Evolutionary conservation across 306 rosid genomes (phyloP).

Genomic region (Vachellia pachyceras): DNA sequence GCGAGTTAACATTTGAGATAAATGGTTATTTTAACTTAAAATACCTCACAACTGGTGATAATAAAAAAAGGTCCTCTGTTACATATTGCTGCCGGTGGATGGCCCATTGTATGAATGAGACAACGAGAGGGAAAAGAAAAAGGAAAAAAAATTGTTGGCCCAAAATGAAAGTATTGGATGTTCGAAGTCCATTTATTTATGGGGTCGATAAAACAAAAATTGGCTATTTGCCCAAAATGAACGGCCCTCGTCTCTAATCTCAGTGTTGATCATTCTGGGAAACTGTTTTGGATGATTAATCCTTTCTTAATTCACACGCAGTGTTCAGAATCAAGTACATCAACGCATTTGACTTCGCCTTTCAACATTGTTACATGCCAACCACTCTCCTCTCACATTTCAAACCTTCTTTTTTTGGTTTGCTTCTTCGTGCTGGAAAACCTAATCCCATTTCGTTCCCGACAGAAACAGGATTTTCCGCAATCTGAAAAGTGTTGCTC

Average conservation of each 20-base stretch:
- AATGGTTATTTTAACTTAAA: too few relatives aligned
- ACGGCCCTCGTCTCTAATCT: too few relatives aligned
- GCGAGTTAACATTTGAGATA: too few relatives aligned
- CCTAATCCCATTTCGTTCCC: background rate
- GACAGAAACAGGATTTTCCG: background rate
- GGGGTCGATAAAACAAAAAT: too few relatives aligned
- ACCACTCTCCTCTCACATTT: background rate
- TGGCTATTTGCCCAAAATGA: too few relatives aligned
- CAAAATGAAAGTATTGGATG: too few relatives aligned
- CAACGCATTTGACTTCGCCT: conserved; percentile 26
- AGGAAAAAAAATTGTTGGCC: background rate
- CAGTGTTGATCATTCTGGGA: too few relatives aligned
- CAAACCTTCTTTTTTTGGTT: background rate
- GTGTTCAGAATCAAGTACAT: background rate
- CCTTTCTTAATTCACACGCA: background rate
- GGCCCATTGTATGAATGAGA: background rate
- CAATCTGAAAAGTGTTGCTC: background rate
- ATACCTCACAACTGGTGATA: background rate
- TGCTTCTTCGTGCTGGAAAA: background rate
- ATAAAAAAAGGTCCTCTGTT: background rate
- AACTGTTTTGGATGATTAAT: too few relatives aligned
- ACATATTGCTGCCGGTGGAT: background rate
- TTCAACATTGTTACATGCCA: background rate
- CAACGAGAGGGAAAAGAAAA: background rate
- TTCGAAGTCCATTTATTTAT: too few relatives aligned